Conservation (phyloP, 768 basidiomycete species). For the Mycena floridula region DNA sequence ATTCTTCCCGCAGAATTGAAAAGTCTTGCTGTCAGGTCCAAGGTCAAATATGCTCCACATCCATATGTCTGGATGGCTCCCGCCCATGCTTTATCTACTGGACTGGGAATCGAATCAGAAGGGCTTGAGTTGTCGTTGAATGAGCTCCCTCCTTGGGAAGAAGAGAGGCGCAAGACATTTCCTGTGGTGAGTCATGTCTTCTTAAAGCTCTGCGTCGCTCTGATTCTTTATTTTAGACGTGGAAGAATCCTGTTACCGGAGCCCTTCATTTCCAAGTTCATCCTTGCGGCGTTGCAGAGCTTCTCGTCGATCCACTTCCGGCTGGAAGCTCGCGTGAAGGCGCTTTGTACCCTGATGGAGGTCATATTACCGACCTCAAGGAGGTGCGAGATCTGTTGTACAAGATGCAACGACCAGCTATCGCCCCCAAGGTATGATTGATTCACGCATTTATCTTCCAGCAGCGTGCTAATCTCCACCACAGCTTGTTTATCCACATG, state of each 20-base stretch:
- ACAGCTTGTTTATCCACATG: slow-evolving; percentile 81
- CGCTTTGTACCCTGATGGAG: slow-evolving; percentile 81
- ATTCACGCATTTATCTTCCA: background rate
- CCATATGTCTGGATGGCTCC: slow-evolving; percentile 91
- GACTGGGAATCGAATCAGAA: slow-evolving; percentile 78
- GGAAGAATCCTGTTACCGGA: slow-evolving; percentile 90
- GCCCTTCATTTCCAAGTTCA: slow-evolving; percentile 87
- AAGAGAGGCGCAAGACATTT: slow-evolving; percentile 63
- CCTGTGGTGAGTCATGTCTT: slow-evolving; percentile 31
- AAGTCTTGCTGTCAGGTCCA: slow-evolving; percentile 72
- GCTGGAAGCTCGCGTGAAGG: slow-evolving; percentile 47
- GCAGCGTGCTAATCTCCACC: background rate
- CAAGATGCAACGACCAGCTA: slow-evolving; percentile 84
- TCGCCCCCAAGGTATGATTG: slow-evolving; percentile 55
- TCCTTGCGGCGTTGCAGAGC: slow-evolving; percentile 64
- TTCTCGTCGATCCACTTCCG: slow-evolving; percentile 72
- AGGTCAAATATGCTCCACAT: slow-evolving; percentile 77
- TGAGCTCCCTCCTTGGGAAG: slow-evolving; percentile 81
- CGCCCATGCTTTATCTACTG: slow-evolving; percentile 67
- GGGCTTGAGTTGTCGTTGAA: slow-evolving; percentile 59
- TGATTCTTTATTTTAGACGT: slow-evolving; percentile 39
- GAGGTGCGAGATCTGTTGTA: slow-evolving; percentile 72
- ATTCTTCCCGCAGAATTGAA: slow-evolving; percentile 66
- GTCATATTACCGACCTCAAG: slow-evolving; percentile 64
- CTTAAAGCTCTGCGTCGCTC: slow-evolving; percentile 3